Evolutionary conservation across 2,329 filamentous ascomycete species (phyloP).

Genomic region (Tolypocladium paradoxum): DNA sequence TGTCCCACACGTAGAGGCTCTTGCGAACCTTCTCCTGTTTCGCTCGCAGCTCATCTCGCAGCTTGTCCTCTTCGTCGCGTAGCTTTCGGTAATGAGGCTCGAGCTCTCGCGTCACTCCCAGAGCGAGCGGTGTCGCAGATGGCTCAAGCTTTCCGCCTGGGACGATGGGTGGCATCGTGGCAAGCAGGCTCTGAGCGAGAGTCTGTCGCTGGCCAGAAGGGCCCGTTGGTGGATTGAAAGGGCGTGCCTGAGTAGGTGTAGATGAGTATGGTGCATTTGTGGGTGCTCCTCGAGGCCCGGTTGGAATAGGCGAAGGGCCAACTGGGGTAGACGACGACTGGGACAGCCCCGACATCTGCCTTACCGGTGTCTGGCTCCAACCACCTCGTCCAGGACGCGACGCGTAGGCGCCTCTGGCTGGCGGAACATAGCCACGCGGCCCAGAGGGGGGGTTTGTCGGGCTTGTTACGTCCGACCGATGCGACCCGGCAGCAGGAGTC

Average conservation of each 20-base stretch:
- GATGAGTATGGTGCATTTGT: constrained; percentile 23
- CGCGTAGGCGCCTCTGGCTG: constrained; percentile 31
- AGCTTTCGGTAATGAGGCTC: constrained; percentile 43
- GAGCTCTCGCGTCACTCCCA: constrained; percentile 41
- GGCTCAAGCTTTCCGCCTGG: constrained; percentile 45
- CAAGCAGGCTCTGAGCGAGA: constrained; percentile 40
- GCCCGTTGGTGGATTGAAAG: constrained; percentile 49
- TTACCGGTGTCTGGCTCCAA: constrained; percentile 26
- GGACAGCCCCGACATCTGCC: constrained; percentile 22
- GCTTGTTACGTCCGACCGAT: constrained; percentile 29
- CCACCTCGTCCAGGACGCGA: constrained; percentile 34
- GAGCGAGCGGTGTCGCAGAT: constrained; percentile 28
- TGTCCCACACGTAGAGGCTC: constrained; percentile 42
- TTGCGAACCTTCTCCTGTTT: constrained; percentile 46
- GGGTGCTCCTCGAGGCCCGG: constrained; percentile 30
- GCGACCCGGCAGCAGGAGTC: constrained; percentile 20
- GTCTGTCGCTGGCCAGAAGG: constrained; percentile 34
- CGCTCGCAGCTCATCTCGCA: constrained; percentile 39
- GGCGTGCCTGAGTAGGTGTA: constrained; percentile 29
- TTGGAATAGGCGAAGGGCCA: constrained; percentile 33
- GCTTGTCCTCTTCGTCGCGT: constrained; percentile 46
- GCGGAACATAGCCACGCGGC: constrained; percentile 41
- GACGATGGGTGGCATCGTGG: constrained; percentile 39
- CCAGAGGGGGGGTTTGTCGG: constrained; percentile 42
- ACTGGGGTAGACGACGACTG: constrained; percentile 29